Conservation (phyloP, 176 grass and related monocot species). For the Thalia dealbata region DNA sequence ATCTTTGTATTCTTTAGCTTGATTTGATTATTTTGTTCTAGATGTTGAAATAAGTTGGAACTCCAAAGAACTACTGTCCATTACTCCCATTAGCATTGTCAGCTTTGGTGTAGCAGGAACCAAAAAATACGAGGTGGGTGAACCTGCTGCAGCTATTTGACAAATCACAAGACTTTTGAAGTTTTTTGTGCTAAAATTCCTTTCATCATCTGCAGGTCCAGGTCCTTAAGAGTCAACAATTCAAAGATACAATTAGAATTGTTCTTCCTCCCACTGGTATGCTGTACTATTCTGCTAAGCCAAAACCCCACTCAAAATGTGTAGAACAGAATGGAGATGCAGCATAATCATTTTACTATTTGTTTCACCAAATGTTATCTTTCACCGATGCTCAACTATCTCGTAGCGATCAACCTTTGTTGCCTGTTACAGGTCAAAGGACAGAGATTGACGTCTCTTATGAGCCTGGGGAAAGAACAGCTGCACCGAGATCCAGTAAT, state of each 20-base stretch:
- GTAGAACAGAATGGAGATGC: neutral
- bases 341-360: neutral
- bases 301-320: neutral
- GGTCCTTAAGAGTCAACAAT: constrained; percentile 42
- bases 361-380: neutral
- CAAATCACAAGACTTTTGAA: constrained; percentile 10
- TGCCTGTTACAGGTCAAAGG: constrained; percentile 37
- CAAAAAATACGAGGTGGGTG: constrained; percentile 45
- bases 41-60: constrained; percentile 80
- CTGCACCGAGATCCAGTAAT: constrained; percentile 24
- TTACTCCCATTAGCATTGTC: constrained; percentile 28
- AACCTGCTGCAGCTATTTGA: neutral
- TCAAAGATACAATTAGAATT: constrained; percentile 52
- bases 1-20: constrained; percentile 20
- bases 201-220: constrained; percentile 36
- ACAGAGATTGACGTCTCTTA: constrained; percentile 51
- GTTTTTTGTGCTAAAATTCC: constrained; percentile 7
- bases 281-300: constrained; percentile 5
- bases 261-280: constrained; percentile 69
- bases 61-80: constrained; percentile 46
- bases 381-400: neutral
- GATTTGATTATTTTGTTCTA: constrained; percentile 26
- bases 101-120: constrained; percentile 39
- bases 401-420: neutral
- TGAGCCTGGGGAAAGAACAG: constrained; percentile 27